phyloP scores from a whole-genome alignment of 805 yeast genomes.

The Spencermartinsiella europaea region DNA sequence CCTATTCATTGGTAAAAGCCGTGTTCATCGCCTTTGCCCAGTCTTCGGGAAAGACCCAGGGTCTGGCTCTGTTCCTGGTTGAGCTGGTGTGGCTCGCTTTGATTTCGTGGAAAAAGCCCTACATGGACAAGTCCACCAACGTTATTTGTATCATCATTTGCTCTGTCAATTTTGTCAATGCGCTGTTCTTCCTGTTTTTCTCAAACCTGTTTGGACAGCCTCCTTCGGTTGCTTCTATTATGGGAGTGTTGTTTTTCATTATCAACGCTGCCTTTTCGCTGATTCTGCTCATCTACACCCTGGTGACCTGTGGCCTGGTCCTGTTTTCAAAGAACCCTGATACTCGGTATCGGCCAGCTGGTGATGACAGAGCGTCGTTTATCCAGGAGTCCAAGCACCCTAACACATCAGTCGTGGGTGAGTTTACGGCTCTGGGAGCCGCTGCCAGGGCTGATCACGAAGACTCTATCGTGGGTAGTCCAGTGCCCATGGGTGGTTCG shows the following conservation, averaged over 20 bases:
- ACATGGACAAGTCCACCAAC: slow-evolving; percentile 78
- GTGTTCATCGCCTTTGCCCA: slow-evolving; percentile 76
- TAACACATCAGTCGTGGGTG: slow-evolving; percentile 30
- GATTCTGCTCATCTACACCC: slow-evolving; percentile 62
- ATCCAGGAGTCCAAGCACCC: slow-evolving; percentile 38
- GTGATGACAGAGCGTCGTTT: slow-evolving; percentile 89
- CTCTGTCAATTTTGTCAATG: slow-evolving; percentile 68
- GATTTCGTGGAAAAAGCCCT: slow-evolving; percentile 65
- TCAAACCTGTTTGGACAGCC: slow-evolving; percentile 81
- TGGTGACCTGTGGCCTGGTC: slow-evolving; percentile 59
- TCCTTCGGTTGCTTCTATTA: slow-evolving; percentile 68
- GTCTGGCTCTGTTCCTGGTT: slow-evolving; percentile 65
- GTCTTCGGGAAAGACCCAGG: slow-evolving; percentile 74
- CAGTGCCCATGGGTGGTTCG: neutral
- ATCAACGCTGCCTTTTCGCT: slow-evolving; percentile 85
- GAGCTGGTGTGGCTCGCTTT: slow-evolving; percentile 66
- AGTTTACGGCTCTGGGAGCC: slow-evolving; percentile 63
- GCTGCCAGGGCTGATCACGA: slow-evolving; percentile 79
- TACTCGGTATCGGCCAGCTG: slow-evolving; percentile 80
- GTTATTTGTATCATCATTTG: slow-evolving; percentile 66
- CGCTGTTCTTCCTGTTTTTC: slow-evolving; percentile 80
- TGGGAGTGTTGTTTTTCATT: slow-evolving; percentile 89
- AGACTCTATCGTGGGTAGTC: slow-evolving; percentile 43
- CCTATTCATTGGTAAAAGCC: slow-evolving; percentile 60
- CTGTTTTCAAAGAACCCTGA: slow-evolving; percentile 80